These are phyloP conservation scores for Saccharomyces jurei DNA, from an alignment of 805 yeast genomes.

Conservation along the genomic window DNA sequence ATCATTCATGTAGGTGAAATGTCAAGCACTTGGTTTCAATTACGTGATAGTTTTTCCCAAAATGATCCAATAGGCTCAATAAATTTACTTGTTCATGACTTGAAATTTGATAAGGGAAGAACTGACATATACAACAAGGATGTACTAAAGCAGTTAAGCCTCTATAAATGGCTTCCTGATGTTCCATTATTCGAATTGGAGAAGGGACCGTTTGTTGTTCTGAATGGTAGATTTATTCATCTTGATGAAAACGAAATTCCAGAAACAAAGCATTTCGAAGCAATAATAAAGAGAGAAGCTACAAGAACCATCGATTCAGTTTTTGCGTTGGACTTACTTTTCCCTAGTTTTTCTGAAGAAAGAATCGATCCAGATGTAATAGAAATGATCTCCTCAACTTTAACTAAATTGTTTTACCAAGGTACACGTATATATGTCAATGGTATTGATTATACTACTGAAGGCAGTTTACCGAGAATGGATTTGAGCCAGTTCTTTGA, in stretches of 20 bases:
- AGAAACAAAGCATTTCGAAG: slow-evolving; percentile 27
- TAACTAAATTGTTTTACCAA: slow-evolving; percentile 39
- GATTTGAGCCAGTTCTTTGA: slow-evolving; percentile 32
- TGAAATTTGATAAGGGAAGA: neutral
- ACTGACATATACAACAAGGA: neutral
- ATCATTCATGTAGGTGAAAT: slow-evolving; percentile 27
- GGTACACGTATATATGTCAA: slow-evolving; percentile 17
- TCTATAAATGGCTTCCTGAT: slow-evolving; percentile 24
- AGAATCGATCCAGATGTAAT: slow-evolving; percentile 35
- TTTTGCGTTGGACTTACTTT: slow-evolving; percentile 18
- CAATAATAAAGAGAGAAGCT: slow-evolving; percentile 41
- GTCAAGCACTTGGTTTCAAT: neutral
- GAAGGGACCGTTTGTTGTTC: slow-evolving; percentile 34
- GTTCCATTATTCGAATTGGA: slow-evolving; percentile 5
- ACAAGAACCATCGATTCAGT: slow-evolving; percentile 36
- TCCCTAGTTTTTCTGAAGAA: slow-evolving; percentile 12
- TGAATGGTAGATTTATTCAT: slow-evolving; percentile 49
- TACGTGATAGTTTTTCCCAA: neutral
- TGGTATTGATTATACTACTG: slow-evolving; percentile 36
- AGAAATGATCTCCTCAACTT: slow-evolving; percentile 37
- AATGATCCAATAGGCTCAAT: slow-evolving; percentile 6
- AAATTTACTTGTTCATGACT: neutral
- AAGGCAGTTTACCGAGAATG: slow-evolving; percentile 39
- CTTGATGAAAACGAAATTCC: slow-evolving; percentile 24
- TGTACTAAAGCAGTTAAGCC: slow-evolving; percentile 3